Conservation (phyloP, 306 rosid genomes). For the Alnus glutinosa region DNA sequence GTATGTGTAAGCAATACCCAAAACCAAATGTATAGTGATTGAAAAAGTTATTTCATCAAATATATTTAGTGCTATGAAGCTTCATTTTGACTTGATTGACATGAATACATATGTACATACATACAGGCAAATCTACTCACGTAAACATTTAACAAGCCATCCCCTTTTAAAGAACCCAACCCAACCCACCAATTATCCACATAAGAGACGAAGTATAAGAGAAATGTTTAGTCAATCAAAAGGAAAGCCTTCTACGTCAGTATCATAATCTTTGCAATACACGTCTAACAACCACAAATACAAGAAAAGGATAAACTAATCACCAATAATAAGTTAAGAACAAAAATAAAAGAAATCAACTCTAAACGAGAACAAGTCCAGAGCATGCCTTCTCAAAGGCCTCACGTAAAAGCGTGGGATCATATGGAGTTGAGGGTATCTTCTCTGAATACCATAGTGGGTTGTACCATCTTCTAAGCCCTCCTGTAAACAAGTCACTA, state of each 20-base stretch:
- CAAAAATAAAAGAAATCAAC: neutral
- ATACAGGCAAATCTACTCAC: neutral
- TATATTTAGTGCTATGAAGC: neutral
- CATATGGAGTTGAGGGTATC: constrained; percentile 76
- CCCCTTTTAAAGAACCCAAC: constrained; percentile 1
- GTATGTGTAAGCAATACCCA: neutral
- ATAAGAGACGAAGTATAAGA: neutral
- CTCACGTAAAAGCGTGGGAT: constrained; percentile 58
- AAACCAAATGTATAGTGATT: neutral
- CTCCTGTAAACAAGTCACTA: constrained; percentile 57
- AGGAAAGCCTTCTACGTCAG: neutral
- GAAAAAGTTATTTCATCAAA: neutral
- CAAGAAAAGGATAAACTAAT: neutral
- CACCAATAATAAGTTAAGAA: neutral
- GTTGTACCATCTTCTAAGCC: constrained; percentile 88
- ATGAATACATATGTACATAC: neutral
- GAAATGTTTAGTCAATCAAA: neutral
- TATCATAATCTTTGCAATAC: neutral
- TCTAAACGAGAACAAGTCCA: constrained; percentile 15
- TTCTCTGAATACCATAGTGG: constrained; percentile 80
- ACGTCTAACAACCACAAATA: constrained; percentile 1
- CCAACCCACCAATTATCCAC: neutral
- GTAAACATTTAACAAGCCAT: neutral
- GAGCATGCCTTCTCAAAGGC: constrained; percentile 78
- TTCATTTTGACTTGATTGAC: neutral